Base-by-base conservation (phyloP, 148 eudicot genomes). In the Cornus kousa region DNA sequence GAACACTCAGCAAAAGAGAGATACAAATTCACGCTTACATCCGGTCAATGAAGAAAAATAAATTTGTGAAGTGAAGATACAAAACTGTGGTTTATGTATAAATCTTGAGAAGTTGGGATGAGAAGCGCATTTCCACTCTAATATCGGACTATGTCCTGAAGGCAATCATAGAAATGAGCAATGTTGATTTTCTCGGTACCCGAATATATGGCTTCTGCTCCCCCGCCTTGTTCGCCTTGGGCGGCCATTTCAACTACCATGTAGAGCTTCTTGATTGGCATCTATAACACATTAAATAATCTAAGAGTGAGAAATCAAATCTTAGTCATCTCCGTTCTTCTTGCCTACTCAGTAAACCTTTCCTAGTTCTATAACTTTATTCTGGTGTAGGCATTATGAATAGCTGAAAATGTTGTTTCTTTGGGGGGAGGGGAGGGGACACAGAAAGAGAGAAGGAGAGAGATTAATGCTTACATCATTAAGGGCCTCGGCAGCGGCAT, bases 161-260 rank as follows among this genome's bases (percentile, higher is more conserved):
- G 98, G 77, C 98, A 91, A 19, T 93, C 97, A 48, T 84, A 91
- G 89, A 93, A 91, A 84, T 95, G 99, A 75, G 90, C 80, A 20
- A 95, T 87, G 71, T 87, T 78, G 67, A 95, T 93, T 87, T 87
- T 95, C 76, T 91, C 91, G 76, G 83, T 78, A 74, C 99, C 99
- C 0, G 93, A 90, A 79, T 86, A 95, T 70, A 91, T 89, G 74
- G 94, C 90, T 79, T 95, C 98, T 19, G 97, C 94, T 81, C 83
- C 84, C 70, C 98, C 97, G 39, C 98, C 98, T 12, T 85, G 82
- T 78, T 90, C 96, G 71, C 97, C 98, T 87, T 93, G 98, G 76
- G 98, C 98, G 72, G 98, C 96, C 98, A 95, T 95, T 81, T 93
- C 98, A 66, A 93, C 82, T 19, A 93, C 80, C 97, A 93, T 93